Evolutionary conservation across 768 basidiomycete genomes (phyloP), one percentile per base, ranked within the genome.

Genomic region (Lactarius psammicola): DNA sequence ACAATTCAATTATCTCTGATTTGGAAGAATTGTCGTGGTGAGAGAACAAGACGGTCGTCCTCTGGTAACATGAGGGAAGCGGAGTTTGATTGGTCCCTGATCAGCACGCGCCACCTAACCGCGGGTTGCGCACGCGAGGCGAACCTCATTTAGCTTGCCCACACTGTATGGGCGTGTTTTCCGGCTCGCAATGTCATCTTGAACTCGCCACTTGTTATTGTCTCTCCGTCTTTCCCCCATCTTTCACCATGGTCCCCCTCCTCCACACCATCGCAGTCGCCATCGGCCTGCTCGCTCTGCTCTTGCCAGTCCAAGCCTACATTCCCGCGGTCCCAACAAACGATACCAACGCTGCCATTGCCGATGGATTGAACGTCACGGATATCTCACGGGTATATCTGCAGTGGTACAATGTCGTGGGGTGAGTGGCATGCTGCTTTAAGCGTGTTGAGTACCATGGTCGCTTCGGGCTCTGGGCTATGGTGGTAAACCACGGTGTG

Each of bases 251-350:
- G 56, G 51, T 20, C 3, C 31, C 55, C 56, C 20, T 54, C 4
- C 31, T 62, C 49, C 23, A 57, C 26, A 3, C 31, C 17, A 7
- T 61, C 33, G 13, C 42, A 3, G 18, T 68, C 26, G 13, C 51
- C 4, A 36, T 69, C 34, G 10, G 17, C 23, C 15, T 71, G 26
- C 38, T 62, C 8, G 15, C 67, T 28, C 54, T 66, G 17, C 46
- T 60, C 34, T 54, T 66, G 17, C 61, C 59, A 7, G 76, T 70
- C 8, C 63, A 61, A 23, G 85, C 78, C 0, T 94, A 93, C 74
- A 83, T 90, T 67, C 92, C 92, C 0, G 92, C 92, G 3, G 73
- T 77, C 13, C 81, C 89, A 18, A 88, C 88, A 38, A 94, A 94
- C 74, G 79, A 83, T 63, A 87, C 89, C 0, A 68, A 75, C 23